phyloP scores from a whole-genome alignment of 352 stramenopile species.

The Pythium plurisporium region DNA sequence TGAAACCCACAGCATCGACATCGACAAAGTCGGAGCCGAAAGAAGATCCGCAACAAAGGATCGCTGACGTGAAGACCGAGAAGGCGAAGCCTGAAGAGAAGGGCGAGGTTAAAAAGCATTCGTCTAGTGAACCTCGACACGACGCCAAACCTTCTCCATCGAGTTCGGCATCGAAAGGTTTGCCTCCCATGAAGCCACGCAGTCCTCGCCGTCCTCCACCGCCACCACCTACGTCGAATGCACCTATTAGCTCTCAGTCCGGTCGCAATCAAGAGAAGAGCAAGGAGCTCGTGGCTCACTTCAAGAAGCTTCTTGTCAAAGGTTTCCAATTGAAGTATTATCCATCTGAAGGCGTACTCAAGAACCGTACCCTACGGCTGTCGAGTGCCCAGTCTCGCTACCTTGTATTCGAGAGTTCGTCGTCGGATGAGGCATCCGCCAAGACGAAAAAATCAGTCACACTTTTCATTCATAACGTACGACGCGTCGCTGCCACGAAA shows the following conservation, averaged over 20 bases:
- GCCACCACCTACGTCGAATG: neutral
- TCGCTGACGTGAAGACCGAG: neutral
- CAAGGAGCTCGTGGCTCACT: slow-evolving; percentile 57
- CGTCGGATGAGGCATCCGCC: neutral
- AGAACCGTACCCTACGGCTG: slow-evolving; percentile 42
- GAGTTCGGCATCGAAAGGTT: neutral
- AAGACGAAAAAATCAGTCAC: slow-evolving; percentile 50
- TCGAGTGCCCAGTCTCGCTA: slow-evolving; percentile 35
- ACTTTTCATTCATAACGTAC: slow-evolving; percentile 55
- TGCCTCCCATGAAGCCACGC: slow-evolving; percentile 1
- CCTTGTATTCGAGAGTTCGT: slow-evolving; percentile 50
- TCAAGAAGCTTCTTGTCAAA: slow-evolving; percentile 69
- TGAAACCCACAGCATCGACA: neutral
- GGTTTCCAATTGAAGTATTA: slow-evolving; percentile 64
- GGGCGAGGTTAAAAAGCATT: neutral
- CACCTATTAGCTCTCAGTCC: too few species aligned
- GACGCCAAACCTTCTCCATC: neutral
- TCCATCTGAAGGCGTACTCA: slow-evolving; percentile 37
- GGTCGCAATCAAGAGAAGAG: slow-evolving; percentile 38
- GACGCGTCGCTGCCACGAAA: slow-evolving; percentile 31
- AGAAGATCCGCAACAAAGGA: neutral
- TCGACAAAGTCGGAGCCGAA: slow-evolving; percentile 5
- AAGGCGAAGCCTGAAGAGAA: neutral
- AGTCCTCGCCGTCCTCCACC: neutral
- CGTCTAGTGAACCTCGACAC: neutral